Base-by-base conservation (phyloP, 495 filamentous ascomycete genomes). In the Podospora sp. region DNA sequence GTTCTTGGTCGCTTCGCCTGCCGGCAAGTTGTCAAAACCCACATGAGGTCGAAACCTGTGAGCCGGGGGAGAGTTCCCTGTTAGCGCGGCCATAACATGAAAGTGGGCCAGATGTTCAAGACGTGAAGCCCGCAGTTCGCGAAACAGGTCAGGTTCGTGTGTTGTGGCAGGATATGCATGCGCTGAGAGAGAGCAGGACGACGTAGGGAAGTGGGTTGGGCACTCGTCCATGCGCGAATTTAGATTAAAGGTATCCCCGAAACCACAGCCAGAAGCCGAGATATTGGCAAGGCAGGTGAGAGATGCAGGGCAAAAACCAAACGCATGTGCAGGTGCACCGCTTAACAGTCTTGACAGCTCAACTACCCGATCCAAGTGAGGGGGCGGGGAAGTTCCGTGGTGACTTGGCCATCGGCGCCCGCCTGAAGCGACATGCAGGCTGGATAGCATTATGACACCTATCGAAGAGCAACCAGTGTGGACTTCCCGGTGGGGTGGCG, bases 1-100 rank as follows among this genome's bases (percentile, higher is more conserved):
- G 67, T 89, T 90, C 69, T 92, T 93, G 26, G 84, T 86, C 6
- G 85, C 73, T 70, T 87, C 84, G 62, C 82, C 83, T 27, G 78
- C 74, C 66, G 93, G 90, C 69, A 97, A 93, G 18, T 94, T 97
- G 80, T 99, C 92, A 76, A 99, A 99, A 21, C 91, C 94, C 64
- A 99, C 94, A 72, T 88, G 85, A 33, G 79, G 78, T 69, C 85
- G 79, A 75, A 90, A 89, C 72, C 83, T 85, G 75, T 73, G 76
- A 63, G 75, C 70, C 50, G 73, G 71, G 65, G 69, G 65, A 6
- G 72, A 68, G 8, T 68, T 74, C 36, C 77, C 73, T 62, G 78
- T 82, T 74, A 82, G 80, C 73, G 72, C 74, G 64, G 79, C 74
- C 76, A 80, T 84, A 73, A 69, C 75, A 80, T 71, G 36, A 71